A percentile compares a stretch with the other conserved stretches of the same genome.
Evolutionary conservation across 768 basidiomycete genomes (phyloP).

Genomic region (Ramaria sp.): DNA sequence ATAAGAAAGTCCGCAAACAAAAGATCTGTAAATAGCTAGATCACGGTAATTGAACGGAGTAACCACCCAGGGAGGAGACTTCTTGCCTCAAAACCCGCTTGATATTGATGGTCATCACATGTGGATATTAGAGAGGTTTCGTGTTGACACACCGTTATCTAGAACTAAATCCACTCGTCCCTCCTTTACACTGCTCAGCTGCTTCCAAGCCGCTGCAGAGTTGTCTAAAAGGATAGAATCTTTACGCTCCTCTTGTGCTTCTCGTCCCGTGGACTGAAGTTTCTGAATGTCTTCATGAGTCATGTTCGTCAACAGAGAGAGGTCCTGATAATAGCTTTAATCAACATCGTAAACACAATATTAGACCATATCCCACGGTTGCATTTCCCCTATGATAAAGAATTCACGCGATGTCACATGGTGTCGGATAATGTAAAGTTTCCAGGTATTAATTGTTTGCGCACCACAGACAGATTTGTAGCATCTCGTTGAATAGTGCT

Average conservation of each 20-base stretch:
- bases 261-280: slow-evolving; percentile 72
- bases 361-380: slow-evolving; percentile 41
- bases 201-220: slow-evolving; percentile 60
- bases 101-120: neutral
- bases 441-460: slow-evolving; percentile 3
- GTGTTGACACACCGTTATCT: slow-evolving; percentile 60
- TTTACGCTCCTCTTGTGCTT: slow-evolving; percentile 67
- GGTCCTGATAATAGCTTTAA: slow-evolving; percentile 45
- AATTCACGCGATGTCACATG: neutral
- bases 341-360: neutral
- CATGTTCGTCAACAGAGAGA: slow-evolving; percentile 82
- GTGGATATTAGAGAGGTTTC: neutral
- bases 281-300: slow-evolving; percentile 72
- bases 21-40: slow-evolving; percentile 82
- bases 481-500: slow-evolving; percentile 71
- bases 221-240: slow-evolving; percentile 82
- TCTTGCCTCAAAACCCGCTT: slow-evolving; percentile 83
- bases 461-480: slow-evolving; percentile 83
- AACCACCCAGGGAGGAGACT: neutral
- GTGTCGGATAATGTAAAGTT: no score
- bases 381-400: slow-evolving; percentile 72
- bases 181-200: slow-evolving; percentile 44
- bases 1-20: slow-evolving; percentile 91
- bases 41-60: neutral
- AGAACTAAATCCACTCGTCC: slow-evolving; percentile 74